These are phyloP conservation scores for Fonsecaea monophora DNA, from an alignment of 2,329 filamentous ascomycete species.

Conservation along the genomic window DNA sequence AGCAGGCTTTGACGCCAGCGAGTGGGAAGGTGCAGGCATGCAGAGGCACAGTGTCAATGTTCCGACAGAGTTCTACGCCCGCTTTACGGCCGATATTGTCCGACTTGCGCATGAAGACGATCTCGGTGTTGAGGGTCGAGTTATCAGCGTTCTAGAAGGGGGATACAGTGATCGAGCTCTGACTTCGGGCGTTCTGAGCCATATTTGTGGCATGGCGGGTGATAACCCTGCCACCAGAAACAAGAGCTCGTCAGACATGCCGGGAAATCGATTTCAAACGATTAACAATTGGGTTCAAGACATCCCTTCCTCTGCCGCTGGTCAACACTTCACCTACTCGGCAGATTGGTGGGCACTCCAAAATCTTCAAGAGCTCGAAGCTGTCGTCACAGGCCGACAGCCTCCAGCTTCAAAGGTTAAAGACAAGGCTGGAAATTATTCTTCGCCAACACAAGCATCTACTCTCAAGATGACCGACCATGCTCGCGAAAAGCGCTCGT, in stretches of 20 bases:
- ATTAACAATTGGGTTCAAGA: conserved; percentile 34
- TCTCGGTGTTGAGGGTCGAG: conserved; percentile 77
- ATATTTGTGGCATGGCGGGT: conserved; percentile 74
- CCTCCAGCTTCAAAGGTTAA: conserved; percentile 62
- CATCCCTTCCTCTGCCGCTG: conserved; percentile 8
- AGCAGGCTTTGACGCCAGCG: conserved; percentile 94
- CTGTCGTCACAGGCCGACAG: conserved; percentile 60
- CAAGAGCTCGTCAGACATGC: background rate
- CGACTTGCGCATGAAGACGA: conserved; percentile 80
- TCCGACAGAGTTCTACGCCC: conserved; percentile 93
- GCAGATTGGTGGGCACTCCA: conserved; percentile 70
- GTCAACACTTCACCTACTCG: conserved; percentile 29
- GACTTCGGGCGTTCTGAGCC: conserved; percentile 85
- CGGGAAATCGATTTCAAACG: conserved; percentile 23
- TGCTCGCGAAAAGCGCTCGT: conserved; percentile 53
- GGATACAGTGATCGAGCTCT: conserved; percentile 94
- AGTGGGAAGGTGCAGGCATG: conserved; percentile 92
- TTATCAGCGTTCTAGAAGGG: conserved; percentile 93
- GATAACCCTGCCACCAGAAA: conserved; percentile 10
- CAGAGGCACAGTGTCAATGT: conserved; percentile 95
- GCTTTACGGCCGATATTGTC: conserved; percentile 84
- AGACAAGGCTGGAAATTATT: conserved; percentile 73
- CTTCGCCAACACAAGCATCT: conserved; percentile 86
- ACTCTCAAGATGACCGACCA: conserved; percentile 77
- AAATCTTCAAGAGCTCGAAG: conserved; percentile 73